Conservation (phyloP, 2,329 filamentous ascomycete genomes). For the Microdochium paspali region DNA sequence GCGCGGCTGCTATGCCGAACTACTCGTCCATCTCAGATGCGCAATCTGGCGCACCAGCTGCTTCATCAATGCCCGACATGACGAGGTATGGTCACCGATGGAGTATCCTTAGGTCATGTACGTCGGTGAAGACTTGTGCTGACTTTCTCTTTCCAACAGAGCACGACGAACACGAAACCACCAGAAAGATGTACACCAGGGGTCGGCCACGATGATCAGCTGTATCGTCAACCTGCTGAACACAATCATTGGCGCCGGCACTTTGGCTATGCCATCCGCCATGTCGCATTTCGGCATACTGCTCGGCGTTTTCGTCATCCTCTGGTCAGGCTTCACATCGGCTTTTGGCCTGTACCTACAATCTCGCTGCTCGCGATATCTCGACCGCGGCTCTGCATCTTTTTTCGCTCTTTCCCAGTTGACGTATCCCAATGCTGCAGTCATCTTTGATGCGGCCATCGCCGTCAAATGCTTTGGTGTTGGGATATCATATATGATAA, state of each 20-base stretch:
- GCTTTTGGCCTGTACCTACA: slow-evolving; percentile 94
- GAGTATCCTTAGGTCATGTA: not conserved
- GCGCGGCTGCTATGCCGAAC: slow-evolving; percentile 37
- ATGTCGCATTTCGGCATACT: slow-evolving; percentile 93
- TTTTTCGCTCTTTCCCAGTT: slow-evolving; percentile 97
- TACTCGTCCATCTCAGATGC: slow-evolving; percentile 44
- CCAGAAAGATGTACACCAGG: slow-evolving; percentile 54
- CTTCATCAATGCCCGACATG: slow-evolving; percentile 32
- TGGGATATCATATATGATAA: slow-evolving; percentile 94
- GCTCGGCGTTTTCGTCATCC: slow-evolving; percentile 71
- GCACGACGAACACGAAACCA: slow-evolving; percentile 50
- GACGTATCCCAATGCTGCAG: slow-evolving; percentile 91
- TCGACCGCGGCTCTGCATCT: slow-evolving; percentile 79
- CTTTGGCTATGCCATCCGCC: slow-evolving; percentile 89
- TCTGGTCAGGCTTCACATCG: slow-evolving; percentile 84
- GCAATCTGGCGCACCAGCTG: slow-evolving; percentile 26
- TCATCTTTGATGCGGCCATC: slow-evolving; percentile 92
- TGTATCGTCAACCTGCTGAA: slow-evolving; percentile 94
- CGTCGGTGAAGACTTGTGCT: not conserved
- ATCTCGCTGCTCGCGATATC: slow-evolving; percentile 82
- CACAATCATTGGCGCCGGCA: slow-evolving; percentile 91
- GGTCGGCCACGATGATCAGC: slow-evolving; percentile 80
- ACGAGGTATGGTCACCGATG: slow-evolving; percentile 25
- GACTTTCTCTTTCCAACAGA: slow-evolving; percentile 21
- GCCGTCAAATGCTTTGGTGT: slow-evolving; percentile 98